Evolutionary conservation across 192 early-diverging fungal genomes (phyloP).

Genomic region (Umbelopsis vinacea): DNA sequence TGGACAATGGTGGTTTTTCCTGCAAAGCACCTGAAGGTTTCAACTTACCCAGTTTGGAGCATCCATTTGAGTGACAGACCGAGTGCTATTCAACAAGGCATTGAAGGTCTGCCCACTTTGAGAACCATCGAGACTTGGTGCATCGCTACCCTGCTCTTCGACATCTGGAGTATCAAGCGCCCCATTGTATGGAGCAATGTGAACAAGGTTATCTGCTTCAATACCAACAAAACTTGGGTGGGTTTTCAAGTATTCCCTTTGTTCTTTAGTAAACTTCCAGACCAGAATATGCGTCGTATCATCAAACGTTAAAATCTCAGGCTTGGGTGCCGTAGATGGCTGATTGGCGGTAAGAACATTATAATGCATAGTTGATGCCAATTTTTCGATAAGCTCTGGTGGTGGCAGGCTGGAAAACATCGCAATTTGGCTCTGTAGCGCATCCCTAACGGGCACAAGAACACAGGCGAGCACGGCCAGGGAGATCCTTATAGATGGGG

Average conservation of each 20-base stretch:
- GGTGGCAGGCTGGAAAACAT: neutral
- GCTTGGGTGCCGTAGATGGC: neutral
- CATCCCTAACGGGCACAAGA: too few relatives aligned
- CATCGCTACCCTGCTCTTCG: constrained; percentile 18
- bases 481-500: neutral
- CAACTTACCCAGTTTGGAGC: constrained; percentile 29
- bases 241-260: neutral
- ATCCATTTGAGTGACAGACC: neutral
- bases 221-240: neutral
- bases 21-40: too few relatives aligned
- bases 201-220: neutral
- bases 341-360: neutral
- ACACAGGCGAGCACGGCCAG: neutral
- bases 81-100: constrained; percentile 7
- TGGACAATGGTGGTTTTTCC: neutral
- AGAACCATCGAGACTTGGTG: neutral
- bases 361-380: neutral
- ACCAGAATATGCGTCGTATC: constrained; percentile 1
- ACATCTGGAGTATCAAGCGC: neutral
- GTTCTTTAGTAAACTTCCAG: constrained; percentile 9
- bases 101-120: neutral
- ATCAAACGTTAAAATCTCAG: constrained; percentile 5
- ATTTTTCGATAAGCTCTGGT: neutral
- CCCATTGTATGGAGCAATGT: neutral
- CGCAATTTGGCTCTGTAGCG: neutral